Conservation (phyloP, 139 green algal genomes). For the Chlorokybus atmophyticus region DNA sequence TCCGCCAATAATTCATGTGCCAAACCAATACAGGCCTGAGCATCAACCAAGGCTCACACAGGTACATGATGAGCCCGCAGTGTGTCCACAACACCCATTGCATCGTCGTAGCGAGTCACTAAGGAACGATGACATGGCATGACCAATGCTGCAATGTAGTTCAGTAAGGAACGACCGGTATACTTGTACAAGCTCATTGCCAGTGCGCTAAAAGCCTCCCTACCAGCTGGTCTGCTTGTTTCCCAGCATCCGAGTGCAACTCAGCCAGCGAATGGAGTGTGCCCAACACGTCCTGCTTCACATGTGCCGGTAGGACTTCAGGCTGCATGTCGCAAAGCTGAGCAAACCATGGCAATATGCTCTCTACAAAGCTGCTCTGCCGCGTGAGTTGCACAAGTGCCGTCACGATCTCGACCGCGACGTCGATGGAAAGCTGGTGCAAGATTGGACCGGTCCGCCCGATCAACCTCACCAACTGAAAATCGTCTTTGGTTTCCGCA, state of each 20-base stretch:
- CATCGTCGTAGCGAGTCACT: too few species aligned
- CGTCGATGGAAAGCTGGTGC: background rate
- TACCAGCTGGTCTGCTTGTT: background rate
- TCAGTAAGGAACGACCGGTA: too few species aligned
- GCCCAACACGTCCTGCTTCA: background rate
- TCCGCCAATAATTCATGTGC: too few species aligned
- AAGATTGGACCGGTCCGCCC: background rate
- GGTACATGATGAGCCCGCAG: too few species aligned
- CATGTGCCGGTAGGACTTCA: background rate
- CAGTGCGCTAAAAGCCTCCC: background rate
- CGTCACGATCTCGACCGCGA: background rate
- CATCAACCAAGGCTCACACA: too few species aligned
- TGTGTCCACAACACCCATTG: too few species aligned
- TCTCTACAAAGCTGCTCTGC: background rate
- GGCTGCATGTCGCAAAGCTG: background rate
- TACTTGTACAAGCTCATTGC: too few species aligned
- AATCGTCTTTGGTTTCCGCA: background rate
- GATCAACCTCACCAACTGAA: background rate
- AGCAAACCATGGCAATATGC: background rate
- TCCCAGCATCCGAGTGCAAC: background rate
- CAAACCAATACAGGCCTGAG: too few species aligned
- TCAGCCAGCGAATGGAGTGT: background rate
- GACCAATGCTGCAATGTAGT: too few species aligned
- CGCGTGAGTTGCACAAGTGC: background rate
- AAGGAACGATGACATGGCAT: too few species aligned